Conservation (phyloP, 768 basidiomycete species). For the Solioccasus polychromus region DNA sequence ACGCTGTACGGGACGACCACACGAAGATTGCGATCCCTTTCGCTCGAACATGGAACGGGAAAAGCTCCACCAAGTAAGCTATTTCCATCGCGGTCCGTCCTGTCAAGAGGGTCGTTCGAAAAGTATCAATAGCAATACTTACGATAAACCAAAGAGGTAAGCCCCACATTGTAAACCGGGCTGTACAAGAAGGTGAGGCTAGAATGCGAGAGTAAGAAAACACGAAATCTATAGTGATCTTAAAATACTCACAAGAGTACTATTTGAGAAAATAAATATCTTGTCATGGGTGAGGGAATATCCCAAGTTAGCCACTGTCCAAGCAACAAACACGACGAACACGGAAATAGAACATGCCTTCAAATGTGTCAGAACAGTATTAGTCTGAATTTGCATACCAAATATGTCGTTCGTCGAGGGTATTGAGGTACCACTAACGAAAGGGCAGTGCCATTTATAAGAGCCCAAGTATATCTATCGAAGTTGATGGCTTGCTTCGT, state of each 20-base stretch:
- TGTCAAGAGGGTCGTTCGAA: neutral
- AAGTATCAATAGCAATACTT: neutral
- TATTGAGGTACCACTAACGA: conserved; percentile 3
- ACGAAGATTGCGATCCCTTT: conserved; percentile 62
- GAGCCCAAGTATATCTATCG: neutral
- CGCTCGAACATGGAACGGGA: conserved; percentile 59
- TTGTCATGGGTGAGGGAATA: conserved; percentile 5
- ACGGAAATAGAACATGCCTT: conserved; percentile 7
- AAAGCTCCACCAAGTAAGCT: conserved; percentile 64
- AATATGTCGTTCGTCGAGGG: conserved; percentile 11
- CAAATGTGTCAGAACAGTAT: neutral
- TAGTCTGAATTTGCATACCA: conserved; percentile 6
- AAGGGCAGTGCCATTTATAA: neutral
- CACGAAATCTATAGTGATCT: too few relatives aligned
- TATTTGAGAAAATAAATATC: neutral
- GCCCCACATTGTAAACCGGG: conserved; percentile 4
- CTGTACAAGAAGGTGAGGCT: conserved; percentile 11
- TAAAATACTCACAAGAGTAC: conserved; percentile 2
- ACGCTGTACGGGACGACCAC: conserved; percentile 46
- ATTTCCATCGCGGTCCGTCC: neutral
- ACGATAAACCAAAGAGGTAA: conserved; percentile 5
- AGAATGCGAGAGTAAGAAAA: neutral
- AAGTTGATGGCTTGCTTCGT: conserved; percentile 20
- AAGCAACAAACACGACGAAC: conserved; percentile 8
- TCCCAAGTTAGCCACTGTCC: conserved; percentile 9